Conservation (phyloP, 2,329 filamentous ascomycete genomes). For the Atkinsonella hypoxylon region DNA sequence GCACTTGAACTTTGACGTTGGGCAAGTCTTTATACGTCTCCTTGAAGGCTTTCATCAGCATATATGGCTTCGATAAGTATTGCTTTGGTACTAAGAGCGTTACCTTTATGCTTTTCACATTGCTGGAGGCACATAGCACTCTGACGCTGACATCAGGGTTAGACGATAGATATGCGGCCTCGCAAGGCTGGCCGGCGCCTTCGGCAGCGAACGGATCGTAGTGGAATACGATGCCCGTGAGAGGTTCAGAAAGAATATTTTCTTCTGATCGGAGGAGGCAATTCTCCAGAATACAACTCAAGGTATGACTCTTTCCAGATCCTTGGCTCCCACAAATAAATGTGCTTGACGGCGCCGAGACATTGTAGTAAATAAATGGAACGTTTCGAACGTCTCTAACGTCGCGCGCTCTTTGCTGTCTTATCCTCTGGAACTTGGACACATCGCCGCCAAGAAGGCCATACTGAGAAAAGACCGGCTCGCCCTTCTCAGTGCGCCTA, state of each 20-base stretch:
- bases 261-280: slow-evolving; percentile 35
- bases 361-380: slow-evolving; percentile 31
- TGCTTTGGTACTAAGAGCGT: no score
- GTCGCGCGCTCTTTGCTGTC: no score
- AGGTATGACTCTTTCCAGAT: slow-evolving; percentile 50
- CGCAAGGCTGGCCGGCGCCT: slow-evolving; percentile 38
- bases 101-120: slow-evolving; percentile 28
- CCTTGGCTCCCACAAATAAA: slow-evolving; percentile 56
- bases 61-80: not conserved
- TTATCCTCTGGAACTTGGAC: not conserved
- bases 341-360: slow-evolving; percentile 39
- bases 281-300: slow-evolving; percentile 45
- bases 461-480: slow-evolving; percentile 9
- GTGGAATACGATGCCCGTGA: slow-evolving; percentile 53
- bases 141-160: slow-evolving; percentile 31
- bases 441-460: slow-evolving; percentile 11
- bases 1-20: slow-evolving; percentile 34
- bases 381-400: slow-evolving; percentile 6
- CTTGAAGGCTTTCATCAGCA: not conserved
- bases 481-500: not conserved
- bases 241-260: slow-evolving; percentile 34
- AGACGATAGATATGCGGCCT: slow-evolving; percentile 44
- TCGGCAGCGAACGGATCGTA: slow-evolving; percentile 46
- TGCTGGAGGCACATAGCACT: slow-evolving; percentile 43
- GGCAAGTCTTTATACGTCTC: slow-evolving; percentile 26